Conservation (phyloP, 2,329 filamentous ascomycete species). For the Arthrobotrys iridis region DNA sequence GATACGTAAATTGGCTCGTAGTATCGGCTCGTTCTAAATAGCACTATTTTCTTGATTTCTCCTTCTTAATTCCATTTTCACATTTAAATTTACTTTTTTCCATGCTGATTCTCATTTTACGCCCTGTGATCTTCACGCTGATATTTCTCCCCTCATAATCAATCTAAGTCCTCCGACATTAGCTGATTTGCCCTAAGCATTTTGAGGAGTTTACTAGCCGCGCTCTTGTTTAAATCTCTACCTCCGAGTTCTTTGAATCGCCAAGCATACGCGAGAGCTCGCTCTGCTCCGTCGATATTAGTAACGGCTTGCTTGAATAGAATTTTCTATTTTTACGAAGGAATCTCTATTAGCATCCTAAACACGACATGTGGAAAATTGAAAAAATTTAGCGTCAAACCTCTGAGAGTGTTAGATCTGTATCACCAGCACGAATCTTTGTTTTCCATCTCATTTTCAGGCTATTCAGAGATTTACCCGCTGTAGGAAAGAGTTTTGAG, state of each 20-base stretch:
- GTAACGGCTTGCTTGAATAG: slow-evolving; percentile 40
- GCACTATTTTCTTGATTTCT: no score
- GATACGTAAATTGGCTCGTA: no score
- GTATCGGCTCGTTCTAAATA: no score
- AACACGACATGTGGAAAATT: not conserved
- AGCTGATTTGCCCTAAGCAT: slow-evolving; percentile 38
- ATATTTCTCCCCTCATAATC: no score
- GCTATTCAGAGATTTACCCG: slow-evolving; percentile 29
- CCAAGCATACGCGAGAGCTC: slow-evolving; percentile 45
- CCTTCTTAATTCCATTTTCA: no score
- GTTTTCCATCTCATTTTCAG: slow-evolving; percentile 39
- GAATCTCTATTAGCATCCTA: not conserved
- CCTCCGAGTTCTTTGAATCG: slow-evolving; percentile 47
- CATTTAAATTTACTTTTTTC: no score
- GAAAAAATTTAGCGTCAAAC: slow-evolving; percentile 1
- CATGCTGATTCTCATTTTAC: no score
- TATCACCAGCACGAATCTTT: slow-evolving; percentile 45
- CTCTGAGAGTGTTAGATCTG: slow-evolving; percentile 24
- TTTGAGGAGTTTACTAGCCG: slow-evolving; percentile 30
- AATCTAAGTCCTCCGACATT: not conserved
- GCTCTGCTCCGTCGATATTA: slow-evolving; percentile 40
- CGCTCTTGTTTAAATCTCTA: slow-evolving; percentile 42
- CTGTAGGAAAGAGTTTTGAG: slow-evolving; percentile 19
- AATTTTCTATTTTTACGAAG: slow-evolving; percentile 10
- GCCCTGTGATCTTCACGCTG: no score